These are phyloP conservation scores for Candida schatavii DNA, from an alignment of 805 yeast species.

Conservation along the genomic window DNA sequence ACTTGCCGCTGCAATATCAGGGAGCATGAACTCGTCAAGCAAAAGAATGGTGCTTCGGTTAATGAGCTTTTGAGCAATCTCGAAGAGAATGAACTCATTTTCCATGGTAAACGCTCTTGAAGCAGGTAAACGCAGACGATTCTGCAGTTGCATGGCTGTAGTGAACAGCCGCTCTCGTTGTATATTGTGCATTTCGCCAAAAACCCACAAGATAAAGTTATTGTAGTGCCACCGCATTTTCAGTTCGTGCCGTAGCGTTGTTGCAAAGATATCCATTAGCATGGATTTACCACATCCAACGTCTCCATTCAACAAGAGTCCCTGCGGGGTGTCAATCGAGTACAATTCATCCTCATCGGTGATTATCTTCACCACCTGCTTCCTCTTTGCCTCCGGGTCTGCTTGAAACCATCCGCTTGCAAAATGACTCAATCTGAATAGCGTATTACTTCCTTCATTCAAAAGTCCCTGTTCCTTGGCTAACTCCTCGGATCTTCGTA, in stretches of 20 bases:
- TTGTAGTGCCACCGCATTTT: constrained; percentile 72
- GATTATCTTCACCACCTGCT: constrained; percentile 47
- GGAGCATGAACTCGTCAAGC: constrained; percentile 74
- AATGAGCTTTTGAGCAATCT: constrained; percentile 65
- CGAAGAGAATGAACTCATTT: constrained; percentile 63
- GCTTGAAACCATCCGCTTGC: constrained; percentile 22
- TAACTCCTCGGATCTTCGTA: constrained; percentile 25
- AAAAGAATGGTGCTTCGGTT: constrained; percentile 54
- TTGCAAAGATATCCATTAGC: constrained; percentile 71
- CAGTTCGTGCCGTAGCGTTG: constrained; percentile 57
- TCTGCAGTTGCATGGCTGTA: constrained; percentile 18
- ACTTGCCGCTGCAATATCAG: constrained; percentile 73
- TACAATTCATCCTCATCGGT: constrained; percentile 60
- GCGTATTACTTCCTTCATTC: constrained; percentile 12
- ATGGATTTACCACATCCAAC: constrained; percentile 76
- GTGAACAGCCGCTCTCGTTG: constrained; percentile 42
- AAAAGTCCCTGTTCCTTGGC: constrained; percentile 10
- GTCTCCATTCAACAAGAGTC: constrained; percentile 60
- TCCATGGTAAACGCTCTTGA: constrained; percentile 40
- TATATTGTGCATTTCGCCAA: constrained; percentile 56
- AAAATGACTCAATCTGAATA: constrained; percentile 15
- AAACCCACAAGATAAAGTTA: constrained; percentile 68
- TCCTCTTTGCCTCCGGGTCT: constrained; percentile 28
- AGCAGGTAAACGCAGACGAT: not conserved
- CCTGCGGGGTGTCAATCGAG: constrained; percentile 59